Base-by-base conservation (phyloP, 2,329 filamentous ascomycete genomes). In the Alternaria tenuissima region DNA sequence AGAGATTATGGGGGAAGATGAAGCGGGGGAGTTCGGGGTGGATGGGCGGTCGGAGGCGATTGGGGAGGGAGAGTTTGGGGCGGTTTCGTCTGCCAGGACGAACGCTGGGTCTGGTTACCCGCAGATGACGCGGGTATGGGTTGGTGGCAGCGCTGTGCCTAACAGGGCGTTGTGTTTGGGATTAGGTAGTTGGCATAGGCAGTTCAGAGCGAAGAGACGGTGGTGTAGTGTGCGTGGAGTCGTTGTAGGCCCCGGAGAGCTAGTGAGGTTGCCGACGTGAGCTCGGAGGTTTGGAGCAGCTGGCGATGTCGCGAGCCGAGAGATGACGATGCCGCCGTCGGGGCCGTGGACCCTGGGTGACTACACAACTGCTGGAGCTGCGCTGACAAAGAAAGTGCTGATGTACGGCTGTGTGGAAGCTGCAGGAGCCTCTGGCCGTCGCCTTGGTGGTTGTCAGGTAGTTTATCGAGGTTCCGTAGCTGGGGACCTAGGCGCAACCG, bases 71-170 rank as follows among this genome's bases (percentile, higher is more conserved):
- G 77, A 78, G 78, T 81, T 79, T 77, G 81, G 82, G 80, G 86
- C 82, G 78, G 76, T 83, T 83, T 88, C 86, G 87, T 90, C 86
- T 86, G 89, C 90, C 90, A 92, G 89, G 85, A 88, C 89, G 88
- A 88, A 76, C 62, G 68, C 71, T 63, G 67, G 65, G 64, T 54
- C 64, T 61, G 60, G 67, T 71, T 75, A 71, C 68, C 70, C 71
- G 76, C 76, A 73, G 62, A 63, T 63, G 65, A 64, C 62, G 74
- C 73, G 71, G 67, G 64, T 68, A 64, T 57, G 62, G 49, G 56
- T 63, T 61, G 64, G 65, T 58, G 62, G 67, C 62, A 67, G 70
- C 63, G 61, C 52, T 48, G 64, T 65, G 66, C 70, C 67, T 55
- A 64, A 54, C 36, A 57, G 62, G 62, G 59, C 53, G 66, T 55